phyloP scores from a whole-genome alignment of 2,329 filamentous ascomycete species.

The Alternaria panax region DNA sequence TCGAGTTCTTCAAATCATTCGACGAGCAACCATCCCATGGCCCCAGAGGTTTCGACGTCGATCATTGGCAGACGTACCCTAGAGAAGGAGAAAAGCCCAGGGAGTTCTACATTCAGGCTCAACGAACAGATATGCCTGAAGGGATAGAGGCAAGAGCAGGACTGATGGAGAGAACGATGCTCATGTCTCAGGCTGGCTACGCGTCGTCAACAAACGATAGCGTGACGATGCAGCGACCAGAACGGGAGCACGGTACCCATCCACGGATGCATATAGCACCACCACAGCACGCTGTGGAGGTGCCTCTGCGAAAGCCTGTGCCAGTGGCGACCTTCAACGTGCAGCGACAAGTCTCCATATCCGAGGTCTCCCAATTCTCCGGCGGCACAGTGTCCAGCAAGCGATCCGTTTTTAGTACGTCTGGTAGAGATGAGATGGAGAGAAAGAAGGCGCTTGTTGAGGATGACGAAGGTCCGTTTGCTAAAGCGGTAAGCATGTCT shows the following conservation, averaged over 20 bases:
- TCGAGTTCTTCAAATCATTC: background rate
- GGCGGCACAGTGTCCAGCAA: constrained; percentile 11
- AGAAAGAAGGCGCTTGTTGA: constrained; percentile 36
- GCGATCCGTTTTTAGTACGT: constrained; percentile 34
- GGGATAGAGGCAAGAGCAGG: background rate
- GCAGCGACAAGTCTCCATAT: constrained; percentile 5
- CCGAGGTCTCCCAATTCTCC: constrained; percentile 6
- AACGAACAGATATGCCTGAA: background rate
- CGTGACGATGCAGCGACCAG: background rate
- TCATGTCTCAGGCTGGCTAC: background rate
- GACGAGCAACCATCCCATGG: background rate
- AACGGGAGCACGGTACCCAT: background rate
- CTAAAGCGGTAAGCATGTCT: constrained; percentile 19
- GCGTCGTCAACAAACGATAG: background rate
- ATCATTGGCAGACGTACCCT: background rate
- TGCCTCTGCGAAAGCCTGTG: background rate
- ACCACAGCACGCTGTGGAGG: background rate
- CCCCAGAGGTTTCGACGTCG: background rate
- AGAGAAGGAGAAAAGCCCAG: background rate
- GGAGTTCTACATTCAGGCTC: background rate
- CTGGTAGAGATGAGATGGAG: constrained; percentile 42
- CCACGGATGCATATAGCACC: background rate
- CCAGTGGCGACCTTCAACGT: background rate
- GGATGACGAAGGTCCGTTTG: constrained; percentile 36
- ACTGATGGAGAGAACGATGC: background rate